Evolutionary conservation across 2,329 filamentous ascomycete genomes (phyloP).

Genomic region (Penicillium oxalicum): DNA sequence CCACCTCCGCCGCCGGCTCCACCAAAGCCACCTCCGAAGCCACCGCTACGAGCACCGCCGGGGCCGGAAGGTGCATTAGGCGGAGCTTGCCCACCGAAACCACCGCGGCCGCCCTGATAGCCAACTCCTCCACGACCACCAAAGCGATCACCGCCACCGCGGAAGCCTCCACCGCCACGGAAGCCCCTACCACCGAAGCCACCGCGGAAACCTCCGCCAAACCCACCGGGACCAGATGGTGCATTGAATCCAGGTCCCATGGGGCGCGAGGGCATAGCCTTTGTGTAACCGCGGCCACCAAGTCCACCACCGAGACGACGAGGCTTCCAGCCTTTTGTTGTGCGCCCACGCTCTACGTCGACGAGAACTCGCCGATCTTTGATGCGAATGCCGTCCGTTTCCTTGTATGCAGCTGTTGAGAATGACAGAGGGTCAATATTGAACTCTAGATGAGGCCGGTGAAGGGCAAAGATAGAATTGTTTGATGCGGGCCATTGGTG

Average conservation of each 20-base stretch:
- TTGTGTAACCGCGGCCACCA: conserved; percentile 88
- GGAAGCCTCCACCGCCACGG: conserved; percentile 41
- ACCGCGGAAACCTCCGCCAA: conserved; percentile 51
- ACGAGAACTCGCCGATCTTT: conserved; percentile 88
- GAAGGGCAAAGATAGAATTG: neutral
- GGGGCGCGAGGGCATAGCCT: conserved; percentile 66
- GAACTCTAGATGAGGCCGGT: conserved; percentile 14
- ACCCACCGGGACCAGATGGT: conserved; percentile 53
- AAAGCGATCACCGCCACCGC: conserved; percentile 45
- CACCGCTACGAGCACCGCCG: conserved; percentile 50
- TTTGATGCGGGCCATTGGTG: conserved; percentile 7
- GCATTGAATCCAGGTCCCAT: conserved; percentile 56
- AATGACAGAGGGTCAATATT: conserved; percentile 37
- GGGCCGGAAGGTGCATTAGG: conserved; percentile 50
- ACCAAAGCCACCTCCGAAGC: conserved; percentile 46
- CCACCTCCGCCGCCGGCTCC: conserved; percentile 8
- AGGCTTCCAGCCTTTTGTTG: conserved; percentile 88
- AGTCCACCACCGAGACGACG: conserved; percentile 86
- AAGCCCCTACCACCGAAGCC: conserved; percentile 50
- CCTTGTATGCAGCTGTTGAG: conserved; percentile 80
- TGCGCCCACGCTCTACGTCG: conserved; percentile 92
- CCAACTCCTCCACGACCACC: conserved; percentile 49
- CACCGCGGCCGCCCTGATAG: conserved; percentile 53
- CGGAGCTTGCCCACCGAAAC: conserved; percentile 44
- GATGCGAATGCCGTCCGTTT: conserved; percentile 82